These are phyloP conservation scores for Calonectria ilicicola DNA, from an alignment of 2,329 filamentous ascomycete species.

Conservation along the genomic window DNA sequence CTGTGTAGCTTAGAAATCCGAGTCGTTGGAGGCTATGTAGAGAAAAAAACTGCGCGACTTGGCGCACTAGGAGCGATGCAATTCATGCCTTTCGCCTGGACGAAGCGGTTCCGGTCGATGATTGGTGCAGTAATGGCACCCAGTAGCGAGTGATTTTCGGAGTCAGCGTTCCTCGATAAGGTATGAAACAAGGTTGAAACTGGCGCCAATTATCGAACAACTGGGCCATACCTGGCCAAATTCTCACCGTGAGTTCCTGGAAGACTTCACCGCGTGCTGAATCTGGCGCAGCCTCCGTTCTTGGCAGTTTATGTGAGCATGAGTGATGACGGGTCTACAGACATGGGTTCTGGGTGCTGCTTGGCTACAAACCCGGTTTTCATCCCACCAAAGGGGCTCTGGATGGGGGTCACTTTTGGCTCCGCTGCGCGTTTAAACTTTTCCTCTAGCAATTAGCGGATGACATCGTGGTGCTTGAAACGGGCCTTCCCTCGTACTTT, in stretches of 20 bases:
- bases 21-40: background rate
- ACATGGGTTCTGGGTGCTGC: background rate
- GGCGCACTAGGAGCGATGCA: too few species aligned
- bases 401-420: background rate
- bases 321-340: constrained; percentile 23
- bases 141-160: constrained; percentile 1
- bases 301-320: constrained; percentile 39
- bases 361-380: background rate
- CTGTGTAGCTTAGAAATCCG: background rate
- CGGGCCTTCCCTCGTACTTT: background rate
- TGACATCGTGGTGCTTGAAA: background rate
- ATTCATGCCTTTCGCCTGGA: background rate
- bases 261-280: constrained; percentile 21
- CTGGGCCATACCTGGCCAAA: background rate
- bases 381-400: background rate
- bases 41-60: background rate
- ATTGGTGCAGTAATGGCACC: background rate
- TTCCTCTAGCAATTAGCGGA: background rate
- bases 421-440: constrained; percentile 11
- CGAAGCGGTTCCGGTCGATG: background rate
- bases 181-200: constrained; percentile 22
- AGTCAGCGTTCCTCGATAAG: background rate
- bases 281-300: constrained; percentile 26
- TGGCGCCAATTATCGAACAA: background rate
- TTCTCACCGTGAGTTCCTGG: background rate